Conservation (phyloP, 495 filamentous ascomycete genomes). For the Apodospora peruviana region DNA sequence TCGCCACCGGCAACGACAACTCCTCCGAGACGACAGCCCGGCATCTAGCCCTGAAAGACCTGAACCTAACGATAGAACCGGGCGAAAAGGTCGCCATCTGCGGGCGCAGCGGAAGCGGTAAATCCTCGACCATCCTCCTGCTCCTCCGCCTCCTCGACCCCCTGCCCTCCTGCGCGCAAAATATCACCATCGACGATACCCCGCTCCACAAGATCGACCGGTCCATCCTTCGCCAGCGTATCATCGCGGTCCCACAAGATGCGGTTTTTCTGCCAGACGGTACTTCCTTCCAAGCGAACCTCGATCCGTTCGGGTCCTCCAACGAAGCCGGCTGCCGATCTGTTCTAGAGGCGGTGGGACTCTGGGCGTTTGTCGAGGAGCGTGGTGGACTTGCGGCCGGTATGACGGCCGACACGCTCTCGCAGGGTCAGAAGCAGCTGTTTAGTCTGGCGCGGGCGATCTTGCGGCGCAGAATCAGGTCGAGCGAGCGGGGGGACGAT, state of each 20-base stretch:
- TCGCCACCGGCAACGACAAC: not conserved
- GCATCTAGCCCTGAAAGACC: conserved; percentile 15
- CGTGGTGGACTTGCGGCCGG: conserved; percentile 47
- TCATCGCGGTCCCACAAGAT: conserved; percentile 46
- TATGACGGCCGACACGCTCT: conserved; percentile 47
- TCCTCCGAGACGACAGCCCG: conserved; percentile 27
- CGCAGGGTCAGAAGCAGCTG: conserved; percentile 59
- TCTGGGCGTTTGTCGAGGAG: conserved; percentile 43
- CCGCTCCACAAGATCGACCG: conserved; percentile 14
- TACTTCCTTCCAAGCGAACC: conserved; percentile 34
- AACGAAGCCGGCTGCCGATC: conserved; percentile 35
- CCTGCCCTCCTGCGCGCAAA: conserved; percentile 50
- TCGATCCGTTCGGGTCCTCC: conserved; percentile 31
- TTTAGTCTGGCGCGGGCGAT: conserved; percentile 60
- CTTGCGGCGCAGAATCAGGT: conserved; percentile 32
- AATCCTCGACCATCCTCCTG: conserved; percentile 83
- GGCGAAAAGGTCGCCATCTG: conserved; percentile 22
- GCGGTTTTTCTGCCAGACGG: conserved; percentile 50
- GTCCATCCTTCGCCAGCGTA: conserved; percentile 11
- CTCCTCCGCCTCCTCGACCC: conserved; percentile 91
- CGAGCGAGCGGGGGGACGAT: conserved; percentile 6
- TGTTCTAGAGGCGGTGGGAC: conserved; percentile 44
- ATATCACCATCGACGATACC: conserved; percentile 15
- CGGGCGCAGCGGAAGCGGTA: conserved; percentile 48
- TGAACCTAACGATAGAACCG: conserved; percentile 13